Conservation (phyloP, 163 green algal genomes). For the Chloromonas sp. region DNA sequence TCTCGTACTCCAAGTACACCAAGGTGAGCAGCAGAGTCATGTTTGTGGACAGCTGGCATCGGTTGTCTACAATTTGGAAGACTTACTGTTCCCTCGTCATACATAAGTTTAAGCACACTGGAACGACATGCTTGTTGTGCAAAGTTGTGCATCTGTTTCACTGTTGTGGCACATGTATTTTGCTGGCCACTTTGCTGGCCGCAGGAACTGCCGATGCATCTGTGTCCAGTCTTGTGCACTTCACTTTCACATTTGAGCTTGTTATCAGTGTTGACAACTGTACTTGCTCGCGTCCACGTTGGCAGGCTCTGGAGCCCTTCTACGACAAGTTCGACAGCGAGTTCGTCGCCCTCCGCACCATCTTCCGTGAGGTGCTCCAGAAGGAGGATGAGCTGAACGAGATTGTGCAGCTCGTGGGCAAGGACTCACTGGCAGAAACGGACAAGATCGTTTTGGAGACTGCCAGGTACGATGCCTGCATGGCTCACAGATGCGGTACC, state of each 20-base stretch:
- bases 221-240: not conserved
- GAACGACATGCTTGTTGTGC: too few species aligned
- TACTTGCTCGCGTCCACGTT: not conserved
- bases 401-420: slow-evolving; percentile 99
- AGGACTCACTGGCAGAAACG: slow-evolving; percentile 94
- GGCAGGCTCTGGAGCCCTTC: slow-evolving; percentile 85
- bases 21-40: slow-evolving; percentile 44
- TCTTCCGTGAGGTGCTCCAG: slow-evolving; percentile 77
- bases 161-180: too few species aligned
- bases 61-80: too few species aligned
- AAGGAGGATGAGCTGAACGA: slow-evolving; percentile 99
- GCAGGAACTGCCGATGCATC: too few species aligned
- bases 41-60: too few species aligned
- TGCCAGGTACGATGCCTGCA: slow-evolving; percentile 38
- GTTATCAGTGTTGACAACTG: not conserved
- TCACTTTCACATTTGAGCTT: not conserved
- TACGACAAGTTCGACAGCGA: slow-evolving; percentile 93
- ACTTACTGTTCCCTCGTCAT: too few species aligned
- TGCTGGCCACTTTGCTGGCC: too few species aligned
- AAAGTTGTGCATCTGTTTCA: too few species aligned
- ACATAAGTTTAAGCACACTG: too few species aligned
- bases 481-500: not conserved
- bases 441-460: slow-evolving; percentile 99
- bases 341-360: slow-evolving; percentile 65
- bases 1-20: slow-evolving; percentile 99